phyloP scores from a whole-genome alignment of 331 rosid genomes.

The Rhamnella rubrinervis region DNA sequence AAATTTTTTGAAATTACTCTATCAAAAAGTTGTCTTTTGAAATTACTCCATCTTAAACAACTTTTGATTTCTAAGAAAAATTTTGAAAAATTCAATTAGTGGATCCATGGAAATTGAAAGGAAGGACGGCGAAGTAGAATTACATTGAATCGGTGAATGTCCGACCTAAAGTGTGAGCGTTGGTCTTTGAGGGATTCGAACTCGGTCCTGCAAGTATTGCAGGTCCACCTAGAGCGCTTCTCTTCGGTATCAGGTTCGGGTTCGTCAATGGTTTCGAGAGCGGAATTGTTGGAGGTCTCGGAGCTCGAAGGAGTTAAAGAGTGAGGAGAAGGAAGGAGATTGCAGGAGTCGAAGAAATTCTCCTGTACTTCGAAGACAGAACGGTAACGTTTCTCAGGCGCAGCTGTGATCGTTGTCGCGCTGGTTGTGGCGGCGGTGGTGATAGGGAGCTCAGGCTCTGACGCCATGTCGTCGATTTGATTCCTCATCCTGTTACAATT shows the following conservation, averaged over 20 bases:
- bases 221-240: slow-evolving; percentile 52
- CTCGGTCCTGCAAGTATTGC: slow-evolving; percentile 82
- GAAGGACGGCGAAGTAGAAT: not conserved
- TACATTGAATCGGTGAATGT: slow-evolving; percentile 91
- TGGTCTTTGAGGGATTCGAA: slow-evolving; percentile 90
- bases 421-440: not conserved
- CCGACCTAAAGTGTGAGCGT: slow-evolving; percentile 91
- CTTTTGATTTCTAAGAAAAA: not conserved
- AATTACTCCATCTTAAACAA: not conserved
- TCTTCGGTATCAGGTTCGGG: slow-evolving; percentile 25
- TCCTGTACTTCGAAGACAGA: slow-evolving; percentile 63
- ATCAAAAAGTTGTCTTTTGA: not conserved
- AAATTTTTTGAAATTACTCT: too few species aligned
- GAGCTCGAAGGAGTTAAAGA: slow-evolving; percentile 24
- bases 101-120: not conserved
- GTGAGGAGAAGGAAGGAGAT: slow-evolving; percentile 59
- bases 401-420: not conserved
- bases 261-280: slow-evolving; percentile 21
- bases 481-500: too few species aligned
- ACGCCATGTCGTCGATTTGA: not conserved
- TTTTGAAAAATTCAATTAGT: not conserved
- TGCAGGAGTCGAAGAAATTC: slow-evolving; percentile 58
- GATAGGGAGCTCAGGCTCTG: not conserved
- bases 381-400: slow-evolving; percentile 55
- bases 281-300: slow-evolving; percentile 20